Percentiles rank a stretch among this genome's conserved stretches.
Conservation (phyloP, 1,284 basidiomycete species). For the Bondarzewia mesenterica region DNA sequence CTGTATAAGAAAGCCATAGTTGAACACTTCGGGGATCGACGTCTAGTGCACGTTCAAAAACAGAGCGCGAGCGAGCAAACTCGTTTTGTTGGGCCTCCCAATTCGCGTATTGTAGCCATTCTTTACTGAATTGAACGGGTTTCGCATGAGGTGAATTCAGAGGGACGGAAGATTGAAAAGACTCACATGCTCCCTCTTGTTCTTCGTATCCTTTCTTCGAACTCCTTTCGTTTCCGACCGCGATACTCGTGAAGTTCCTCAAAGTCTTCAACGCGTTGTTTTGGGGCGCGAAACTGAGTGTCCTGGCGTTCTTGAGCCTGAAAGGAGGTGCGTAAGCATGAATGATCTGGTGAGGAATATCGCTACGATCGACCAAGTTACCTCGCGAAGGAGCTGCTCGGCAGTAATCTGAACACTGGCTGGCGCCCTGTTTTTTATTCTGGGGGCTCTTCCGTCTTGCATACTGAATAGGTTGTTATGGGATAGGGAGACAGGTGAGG, state of each 20-base stretch:
- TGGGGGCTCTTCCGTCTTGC: constrained; percentile 50
- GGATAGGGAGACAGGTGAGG: too few species aligned
- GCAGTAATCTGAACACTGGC: constrained; percentile 96
- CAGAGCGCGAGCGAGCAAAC: constrained; percentile 85
- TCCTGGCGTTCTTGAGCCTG: constrained; percentile 97
- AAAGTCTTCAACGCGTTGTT: constrained; percentile 92
- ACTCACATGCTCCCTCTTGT: constrained; percentile 80
- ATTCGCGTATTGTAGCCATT: constrained; percentile 79
- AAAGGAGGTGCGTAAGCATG: constrained; percentile 3
- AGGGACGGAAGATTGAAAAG: not conserved
- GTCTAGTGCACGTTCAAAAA: constrained; percentile 95
- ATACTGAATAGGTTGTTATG: too few species aligned
- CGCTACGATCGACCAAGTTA: constrained; percentile 33
- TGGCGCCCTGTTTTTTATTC: constrained; percentile 91
- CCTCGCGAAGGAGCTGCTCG: constrained; percentile 92
- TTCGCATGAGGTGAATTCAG: too few species aligned
- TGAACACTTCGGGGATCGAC: constrained; percentile 86
- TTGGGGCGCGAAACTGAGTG: constrained; percentile 83
- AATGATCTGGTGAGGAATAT: not conserved
- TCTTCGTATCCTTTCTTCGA: constrained; percentile 90
- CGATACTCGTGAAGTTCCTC: constrained; percentile 97
- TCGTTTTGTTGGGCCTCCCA: constrained; percentile 96
- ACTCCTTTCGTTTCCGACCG: constrained; percentile 92
- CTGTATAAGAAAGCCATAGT: constrained; percentile 95
- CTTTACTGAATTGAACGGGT: constrained; percentile 41